Percentiles rank a stretch among this genome's conserved stretches.
phyloP scores from a whole-genome alignment of 176 grass and related monocot species.

The Paspalum vaginatum region DNA sequence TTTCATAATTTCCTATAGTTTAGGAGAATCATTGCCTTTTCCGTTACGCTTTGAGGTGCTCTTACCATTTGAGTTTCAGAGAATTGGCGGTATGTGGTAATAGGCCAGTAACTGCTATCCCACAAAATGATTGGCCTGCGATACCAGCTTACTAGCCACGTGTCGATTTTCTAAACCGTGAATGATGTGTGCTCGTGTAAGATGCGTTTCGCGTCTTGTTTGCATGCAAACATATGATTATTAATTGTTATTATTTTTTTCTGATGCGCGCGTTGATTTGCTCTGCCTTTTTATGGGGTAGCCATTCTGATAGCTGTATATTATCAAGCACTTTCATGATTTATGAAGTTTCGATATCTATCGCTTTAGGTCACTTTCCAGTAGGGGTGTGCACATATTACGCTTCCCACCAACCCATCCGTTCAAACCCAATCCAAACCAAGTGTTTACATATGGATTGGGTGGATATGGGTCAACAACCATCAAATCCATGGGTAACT shows the following conservation, averaged over 20 bases:
- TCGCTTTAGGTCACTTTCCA: neutral
- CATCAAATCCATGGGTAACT: too few species aligned
- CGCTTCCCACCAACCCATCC: too few species aligned
- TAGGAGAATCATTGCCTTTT: neutral
- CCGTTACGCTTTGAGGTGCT: neutral
- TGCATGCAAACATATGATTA: neutral
- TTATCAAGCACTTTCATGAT: slow-evolving; percentile 2
- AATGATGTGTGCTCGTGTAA: neutral
- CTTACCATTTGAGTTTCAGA: neutral
- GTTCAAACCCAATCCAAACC: too few species aligned
- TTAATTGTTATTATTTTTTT: neutral
- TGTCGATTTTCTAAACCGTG: neutral
- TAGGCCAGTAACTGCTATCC: neutral
- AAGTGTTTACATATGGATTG: too few species aligned
- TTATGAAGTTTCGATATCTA: neutral
- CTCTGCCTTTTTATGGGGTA: neutral
- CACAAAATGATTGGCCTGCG: neutral
- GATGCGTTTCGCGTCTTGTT: slow-evolving; percentile 7
- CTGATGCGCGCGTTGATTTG: neutral
- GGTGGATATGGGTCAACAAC: too few species aligned
- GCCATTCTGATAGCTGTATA: neutral
- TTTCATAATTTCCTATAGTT: neutral
- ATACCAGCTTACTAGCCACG: neutral
- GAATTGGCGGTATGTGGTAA: neutral
- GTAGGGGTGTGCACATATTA: too few species aligned